A percentile compares a stretch with the other conserved stretches of the same genome.
These are phyloP conservation scores for Combretum micranthum DNA, from an alignment of 345 rosid species.

Conservation along the genomic window DNA sequence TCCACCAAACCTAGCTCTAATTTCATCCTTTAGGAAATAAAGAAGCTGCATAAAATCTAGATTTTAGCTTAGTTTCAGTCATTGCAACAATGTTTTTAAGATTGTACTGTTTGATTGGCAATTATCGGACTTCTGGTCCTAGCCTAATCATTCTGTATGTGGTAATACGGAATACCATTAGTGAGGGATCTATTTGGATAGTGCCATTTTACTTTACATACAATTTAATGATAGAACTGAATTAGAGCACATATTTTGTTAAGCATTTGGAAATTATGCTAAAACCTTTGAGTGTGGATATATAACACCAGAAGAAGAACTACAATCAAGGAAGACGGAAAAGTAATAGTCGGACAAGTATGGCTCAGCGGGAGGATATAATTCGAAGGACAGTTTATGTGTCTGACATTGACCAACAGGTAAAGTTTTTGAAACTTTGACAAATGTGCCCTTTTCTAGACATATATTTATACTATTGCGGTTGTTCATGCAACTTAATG, in stretches of 20 bases:
- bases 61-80: too few species aligned
- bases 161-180: too few species aligned
- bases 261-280: neutral
- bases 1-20: too few species aligned
- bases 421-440: constrained; percentile 14
- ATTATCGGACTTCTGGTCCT: too few species aligned
- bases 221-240: too few species aligned
- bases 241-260: neutral
- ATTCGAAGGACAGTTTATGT: constrained; percentile 85
- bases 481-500: neutral
- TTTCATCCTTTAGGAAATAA: too few species aligned
- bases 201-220: too few species aligned
- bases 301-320: constrained; percentile 51
- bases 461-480: constrained; percentile 1
- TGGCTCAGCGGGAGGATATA: constrained; percentile 87
- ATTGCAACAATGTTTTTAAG: too few species aligned
- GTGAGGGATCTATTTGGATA: too few species aligned
- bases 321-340: constrained; percentile 67
- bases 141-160: too few species aligned
- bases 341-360: constrained; percentile 64
- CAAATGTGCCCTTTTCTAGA: neutral
- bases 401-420: constrained; percentile 95
- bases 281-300: constrained; percentile 10
- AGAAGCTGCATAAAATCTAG: too few species aligned
- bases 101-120: too few species aligned